Evolutionary conservation across 495 filamentous ascomycete species (phyloP).

Genomic region (Tetracladium setigerum): DNA sequence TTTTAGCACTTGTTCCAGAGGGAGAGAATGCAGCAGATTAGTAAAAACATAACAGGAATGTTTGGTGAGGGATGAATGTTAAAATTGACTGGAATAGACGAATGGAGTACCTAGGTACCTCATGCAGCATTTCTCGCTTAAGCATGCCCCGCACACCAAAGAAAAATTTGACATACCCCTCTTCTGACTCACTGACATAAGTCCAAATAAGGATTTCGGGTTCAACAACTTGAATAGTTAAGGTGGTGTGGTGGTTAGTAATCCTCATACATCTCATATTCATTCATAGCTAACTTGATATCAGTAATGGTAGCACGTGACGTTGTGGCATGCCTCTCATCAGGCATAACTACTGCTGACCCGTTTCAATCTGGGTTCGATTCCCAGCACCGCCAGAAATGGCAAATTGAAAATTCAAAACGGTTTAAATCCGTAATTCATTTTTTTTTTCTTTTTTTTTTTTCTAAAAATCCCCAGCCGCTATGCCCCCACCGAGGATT

Average conservation of each 20-base stretch:
- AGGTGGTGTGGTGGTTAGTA: conserved; percentile 20
- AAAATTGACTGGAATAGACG: neutral
- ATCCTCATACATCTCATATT: neutral
- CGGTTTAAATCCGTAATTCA: conserved; percentile 12
- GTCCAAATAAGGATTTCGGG: neutral
- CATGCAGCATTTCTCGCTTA: too few relatives aligned
- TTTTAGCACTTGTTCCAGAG: too few relatives aligned
- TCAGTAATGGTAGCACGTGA: conserved; percentile 23
- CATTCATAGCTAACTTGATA: neutral
- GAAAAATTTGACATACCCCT: too few relatives aligned
- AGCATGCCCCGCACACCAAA: too few relatives aligned
- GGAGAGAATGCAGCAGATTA: too few relatives aligned
- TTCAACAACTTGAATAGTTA: conserved; percentile 1
- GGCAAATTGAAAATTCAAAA: conserved; percentile 14
- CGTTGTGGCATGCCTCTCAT: conserved; percentile 15
- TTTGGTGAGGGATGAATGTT: neutral
- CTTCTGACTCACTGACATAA: neutral
- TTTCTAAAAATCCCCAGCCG: neutral
- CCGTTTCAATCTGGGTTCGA: conserved; percentile 37
- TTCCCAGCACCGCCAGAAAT: conserved; percentile 32
- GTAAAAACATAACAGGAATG: too few relatives aligned
- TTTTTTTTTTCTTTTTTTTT: conserved; percentile 11
- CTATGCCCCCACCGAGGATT: neutral
- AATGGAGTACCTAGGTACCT: neutral
- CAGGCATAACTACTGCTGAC: conserved; percentile 6